Evolutionary conservation across 2,329 filamentous ascomycete genomes (phyloP), one percentile per base, ranked within the genome.

Genomic region (Fusarium tupiense): DNA sequence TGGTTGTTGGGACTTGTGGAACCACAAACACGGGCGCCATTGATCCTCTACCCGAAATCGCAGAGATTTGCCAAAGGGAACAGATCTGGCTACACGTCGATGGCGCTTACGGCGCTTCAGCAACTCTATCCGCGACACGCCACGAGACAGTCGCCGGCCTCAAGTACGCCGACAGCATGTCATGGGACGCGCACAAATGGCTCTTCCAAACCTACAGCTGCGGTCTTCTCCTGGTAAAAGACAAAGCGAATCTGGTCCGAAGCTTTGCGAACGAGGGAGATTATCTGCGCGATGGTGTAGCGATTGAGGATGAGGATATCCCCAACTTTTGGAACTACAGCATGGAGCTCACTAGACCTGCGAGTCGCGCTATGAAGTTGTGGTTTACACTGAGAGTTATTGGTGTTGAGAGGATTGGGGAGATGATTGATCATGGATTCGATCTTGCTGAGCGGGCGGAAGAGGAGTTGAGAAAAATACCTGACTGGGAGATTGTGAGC

Each of bases 151-250:
- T 71, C 2, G 40, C 40, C 6, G 75, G 54, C 2, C 66, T 79
- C 26, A 61, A 61, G 9, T 59, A 69, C 31, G 76, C 73, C 6
- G 72, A 79, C 38, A 79, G 77, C 31, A 47, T 79, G 46, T 77
- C 77, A 3, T 79, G 77, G 77, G 77, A 79, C 7, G 76, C 77
- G 3, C 77, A 79, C 54, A 79, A 79, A n/a, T 79, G 77, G 76
- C 72, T 79, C 0, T 79, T 79, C 20, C 77, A 79, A 33, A 77
- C 73, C 2, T 79, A 79, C 52, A 74, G 69, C 47, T 79, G 77
- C 35, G 73, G 77, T 0, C 50, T 79, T 3, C 22, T 79, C 6
- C 20, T 79, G 3, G 77, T 77, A 9, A 72, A 69, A 37, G 68
- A 76, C 41, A 74, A 67, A 19, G 35, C 49, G 24, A 64, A 76